Evolutionary conservation across 2,329 filamentous ascomycete genomes (phyloP).

Genomic region (Monilinia fructigena): DNA sequence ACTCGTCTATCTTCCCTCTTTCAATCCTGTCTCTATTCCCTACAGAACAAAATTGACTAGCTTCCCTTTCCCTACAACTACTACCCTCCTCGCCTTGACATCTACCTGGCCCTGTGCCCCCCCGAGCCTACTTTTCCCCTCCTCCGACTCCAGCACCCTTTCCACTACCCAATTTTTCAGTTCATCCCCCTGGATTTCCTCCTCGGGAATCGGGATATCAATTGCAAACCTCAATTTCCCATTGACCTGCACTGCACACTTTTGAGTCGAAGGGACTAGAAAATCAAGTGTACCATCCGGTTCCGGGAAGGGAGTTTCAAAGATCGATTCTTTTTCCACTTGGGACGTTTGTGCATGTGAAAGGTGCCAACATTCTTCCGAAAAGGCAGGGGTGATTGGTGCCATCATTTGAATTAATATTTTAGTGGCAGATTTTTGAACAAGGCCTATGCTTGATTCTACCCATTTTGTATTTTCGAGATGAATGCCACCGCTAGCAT

Average conservation of each 20-base stretch:
- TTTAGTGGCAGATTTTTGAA: constrained; percentile 29
- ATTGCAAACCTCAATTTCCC: constrained; percentile 71
- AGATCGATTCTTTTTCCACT: constrained; percentile 41
- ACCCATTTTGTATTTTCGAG: neutral
- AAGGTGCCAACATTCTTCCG: constrained; percentile 70
- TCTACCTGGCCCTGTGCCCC: constrained; percentile 45
- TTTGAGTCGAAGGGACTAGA: constrained; percentile 51
- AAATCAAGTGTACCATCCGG: constrained; percentile 52
- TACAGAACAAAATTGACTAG: constrained; percentile 71
- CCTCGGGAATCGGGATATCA: constrained; percentile 56
- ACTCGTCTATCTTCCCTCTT: neutral
- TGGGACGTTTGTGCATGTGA: neutral
- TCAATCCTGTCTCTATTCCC: neutral
- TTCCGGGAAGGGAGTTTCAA: constrained; percentile 56
- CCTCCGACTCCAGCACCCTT: constrained; percentile 59
- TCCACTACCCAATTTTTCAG: constrained; percentile 61
- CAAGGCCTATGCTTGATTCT: constrained; percentile 39
- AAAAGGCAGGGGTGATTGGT: constrained; percentile 75
- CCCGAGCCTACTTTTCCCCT: constrained; percentile 52
- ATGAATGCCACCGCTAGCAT: too few relatives aligned
- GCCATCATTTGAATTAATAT: constrained; percentile 70
- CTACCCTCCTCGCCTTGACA: constrained; percentile 58
- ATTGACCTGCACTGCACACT: constrained; percentile 73
- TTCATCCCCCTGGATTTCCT: constrained; percentile 44
- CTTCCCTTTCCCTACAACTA: constrained; percentile 65